Conservation (phyloP, 2,329 filamentous ascomycete genomes). For the Neonectria punicea region DNA sequence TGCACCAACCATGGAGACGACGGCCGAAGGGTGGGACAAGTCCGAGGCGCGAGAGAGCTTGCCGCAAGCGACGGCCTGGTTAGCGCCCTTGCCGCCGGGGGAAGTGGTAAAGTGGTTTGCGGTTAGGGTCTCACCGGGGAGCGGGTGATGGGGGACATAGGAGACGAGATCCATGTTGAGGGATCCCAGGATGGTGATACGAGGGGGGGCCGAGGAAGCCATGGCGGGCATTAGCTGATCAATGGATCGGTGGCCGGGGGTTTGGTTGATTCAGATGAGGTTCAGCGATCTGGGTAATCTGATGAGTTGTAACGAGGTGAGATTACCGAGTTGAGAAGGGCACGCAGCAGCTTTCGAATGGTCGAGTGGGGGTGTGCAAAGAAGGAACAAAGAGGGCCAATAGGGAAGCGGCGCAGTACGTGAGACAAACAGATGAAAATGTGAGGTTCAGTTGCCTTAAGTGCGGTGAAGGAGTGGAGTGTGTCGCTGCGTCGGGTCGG, state of each 20-base stretch:
- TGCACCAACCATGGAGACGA: conserved; percentile 77
- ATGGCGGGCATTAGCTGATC: conserved; percentile 25
- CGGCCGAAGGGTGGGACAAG: conserved; percentile 48
- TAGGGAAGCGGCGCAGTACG: not conserved
- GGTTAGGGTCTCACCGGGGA: conserved; percentile 88
- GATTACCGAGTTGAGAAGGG: not conserved
- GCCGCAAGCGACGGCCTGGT: conserved; percentile 91
- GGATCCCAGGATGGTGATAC: conserved; percentile 88
- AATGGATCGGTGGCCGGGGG: not conserved
- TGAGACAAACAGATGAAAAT: not conserved
- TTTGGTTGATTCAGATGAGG: not conserved
- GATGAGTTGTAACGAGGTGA: not conserved
- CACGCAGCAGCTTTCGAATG: not conserved
- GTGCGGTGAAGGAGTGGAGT: conserved; percentile 29
- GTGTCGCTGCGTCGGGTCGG: conserved; percentile 20
- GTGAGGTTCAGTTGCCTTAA: conserved; percentile 14
- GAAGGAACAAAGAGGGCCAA: not conserved
- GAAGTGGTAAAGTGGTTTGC: conserved; percentile 81
- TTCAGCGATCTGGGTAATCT: not conserved
- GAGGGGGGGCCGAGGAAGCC: conserved; percentile 41
- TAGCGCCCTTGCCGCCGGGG: conserved; percentile 93
- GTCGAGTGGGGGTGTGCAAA: not conserved
- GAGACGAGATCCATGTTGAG: conserved; percentile 96
- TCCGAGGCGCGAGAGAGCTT: conserved; percentile 73
- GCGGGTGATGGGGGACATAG: conserved; percentile 83